These are phyloP conservation scores for Phytopythium boreale DNA, from an alignment of 352 stramenopile species.

Conservation along the genomic window DNA sequence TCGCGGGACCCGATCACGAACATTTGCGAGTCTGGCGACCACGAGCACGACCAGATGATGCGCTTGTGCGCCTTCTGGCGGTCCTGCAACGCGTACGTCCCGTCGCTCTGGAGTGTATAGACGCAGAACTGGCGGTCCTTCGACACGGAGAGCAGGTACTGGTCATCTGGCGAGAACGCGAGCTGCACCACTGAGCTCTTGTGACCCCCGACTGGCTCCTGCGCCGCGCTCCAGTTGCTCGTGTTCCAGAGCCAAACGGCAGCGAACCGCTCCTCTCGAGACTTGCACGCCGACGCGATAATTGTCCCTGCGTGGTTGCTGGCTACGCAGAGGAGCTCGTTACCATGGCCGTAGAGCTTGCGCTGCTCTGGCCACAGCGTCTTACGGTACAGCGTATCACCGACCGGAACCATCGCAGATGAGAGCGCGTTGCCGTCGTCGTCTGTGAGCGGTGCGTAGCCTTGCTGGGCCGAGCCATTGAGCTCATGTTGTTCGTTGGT, in stretches of 20 bases:
- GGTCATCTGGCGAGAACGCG: slow-evolving; percentile 64
- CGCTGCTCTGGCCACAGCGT: slow-evolving; percentile 74
- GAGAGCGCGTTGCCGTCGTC: neutral
- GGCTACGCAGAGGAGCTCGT: slow-evolving; percentile 69
- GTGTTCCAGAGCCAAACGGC: slow-evolving; percentile 68
- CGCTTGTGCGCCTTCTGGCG: slow-evolving; percentile 67
- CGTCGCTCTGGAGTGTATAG: slow-evolving; percentile 28
- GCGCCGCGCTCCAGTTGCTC: slow-evolving; percentile 41
- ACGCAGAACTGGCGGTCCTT: slow-evolving; percentile 74
- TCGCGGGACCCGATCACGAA: slow-evolving; percentile 67
- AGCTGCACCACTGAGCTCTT: slow-evolving; percentile 80
- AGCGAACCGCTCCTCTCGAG: slow-evolving; percentile 64
- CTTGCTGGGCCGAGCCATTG: slow-evolving; percentile 8
- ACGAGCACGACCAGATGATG: slow-evolving; percentile 81
- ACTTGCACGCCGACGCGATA: slow-evolving; percentile 72
- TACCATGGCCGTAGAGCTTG: slow-evolving; percentile 80
- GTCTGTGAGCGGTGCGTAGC: slow-evolving; percentile 25
- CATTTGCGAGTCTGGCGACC: slow-evolving; percentile 51
- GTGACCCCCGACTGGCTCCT: slow-evolving; percentile 53
- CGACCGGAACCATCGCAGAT: slow-evolving; percentile 41
- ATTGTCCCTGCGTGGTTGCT: slow-evolving; percentile 49
- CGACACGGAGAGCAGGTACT: slow-evolving; percentile 61
- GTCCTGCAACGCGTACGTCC: slow-evolving; percentile 35
- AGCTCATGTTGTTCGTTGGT: neutral
- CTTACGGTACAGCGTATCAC: slow-evolving; percentile 55